Conservation (phyloP, 805 yeast species). For the Zygosaccharomyces gambellarensis region DNA sequence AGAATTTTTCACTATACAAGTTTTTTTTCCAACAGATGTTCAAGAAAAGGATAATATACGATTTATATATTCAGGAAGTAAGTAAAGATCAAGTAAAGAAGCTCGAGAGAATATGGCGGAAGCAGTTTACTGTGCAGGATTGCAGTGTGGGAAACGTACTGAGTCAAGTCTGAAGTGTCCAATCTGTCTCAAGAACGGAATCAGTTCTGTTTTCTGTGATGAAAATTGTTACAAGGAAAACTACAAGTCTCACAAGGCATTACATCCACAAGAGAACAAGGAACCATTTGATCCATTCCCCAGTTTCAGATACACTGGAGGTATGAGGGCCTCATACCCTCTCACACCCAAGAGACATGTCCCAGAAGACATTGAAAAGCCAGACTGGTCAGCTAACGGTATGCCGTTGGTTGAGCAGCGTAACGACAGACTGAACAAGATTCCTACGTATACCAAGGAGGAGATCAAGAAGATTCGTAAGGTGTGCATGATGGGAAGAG, state of each 20-base stretch:
- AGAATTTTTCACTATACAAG: not conserved
- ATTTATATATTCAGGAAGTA: not conserved
- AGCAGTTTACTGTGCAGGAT: conserved; percentile 56
- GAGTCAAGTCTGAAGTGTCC: conserved; percentile 81
- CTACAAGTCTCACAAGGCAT: conserved; percentile 69
- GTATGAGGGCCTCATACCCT: conserved; percentile 75
- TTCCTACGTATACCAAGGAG: conserved; percentile 58
- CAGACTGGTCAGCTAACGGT: conserved; percentile 84
- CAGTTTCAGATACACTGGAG: conserved; percentile 66
- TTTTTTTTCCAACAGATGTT: too few relatives aligned
- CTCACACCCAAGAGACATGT: conserved; percentile 64
- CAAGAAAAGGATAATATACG: too few relatives aligned
- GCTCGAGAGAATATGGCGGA: not conserved
- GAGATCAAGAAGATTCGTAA: conserved; percentile 70
- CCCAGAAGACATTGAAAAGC: conserved; percentile 64
- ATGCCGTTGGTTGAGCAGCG: conserved; percentile 72
- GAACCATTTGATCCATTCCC: conserved; percentile 81
- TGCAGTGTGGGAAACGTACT: conserved; percentile 82
- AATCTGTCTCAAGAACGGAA: conserved; percentile 71
- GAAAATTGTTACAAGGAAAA: conserved; percentile 75
- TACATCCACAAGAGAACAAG: conserved; percentile 61
- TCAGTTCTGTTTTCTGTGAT: conserved; percentile 66
- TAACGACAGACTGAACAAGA: conserved; percentile 62
- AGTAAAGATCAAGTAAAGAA: not conserved
- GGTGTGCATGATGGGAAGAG: conserved; percentile 75